These are phyloP conservation scores for Eremothecium gossypii DNA, from an alignment of 1,139 yeast species.

Conservation along the genomic window DNA sequence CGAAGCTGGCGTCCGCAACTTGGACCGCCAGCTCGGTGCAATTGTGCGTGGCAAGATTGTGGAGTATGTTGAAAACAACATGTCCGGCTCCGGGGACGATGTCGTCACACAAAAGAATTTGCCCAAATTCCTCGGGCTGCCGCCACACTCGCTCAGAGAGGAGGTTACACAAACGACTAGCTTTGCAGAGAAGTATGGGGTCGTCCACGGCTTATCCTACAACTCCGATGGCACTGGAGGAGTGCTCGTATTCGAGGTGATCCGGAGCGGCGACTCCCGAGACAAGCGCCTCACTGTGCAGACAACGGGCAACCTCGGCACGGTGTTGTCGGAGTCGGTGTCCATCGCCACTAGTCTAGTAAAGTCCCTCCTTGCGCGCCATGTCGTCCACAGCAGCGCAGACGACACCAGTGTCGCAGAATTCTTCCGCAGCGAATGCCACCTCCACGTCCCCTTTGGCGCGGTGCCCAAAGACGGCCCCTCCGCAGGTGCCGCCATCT, in stretches of 20 bases:
- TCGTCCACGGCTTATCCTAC: constrained; percentile 86
- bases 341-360: constrained; percentile 71
- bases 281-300: constrained; percentile 33
- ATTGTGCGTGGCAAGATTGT: constrained; percentile 78
- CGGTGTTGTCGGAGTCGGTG: constrained; percentile 73
- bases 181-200: constrained; percentile 47
- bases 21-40: constrained; percentile 64
- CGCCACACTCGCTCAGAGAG: constrained; percentile 33
- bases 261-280: constrained; percentile 34
- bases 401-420: constrained; percentile 27
- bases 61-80: constrained; percentile 44
- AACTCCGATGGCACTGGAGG: constrained; percentile 87
- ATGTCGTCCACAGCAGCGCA: constrained; percentile 17
- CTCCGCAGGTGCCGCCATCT: constrained; percentile 87
- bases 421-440: constrained; percentile 45
- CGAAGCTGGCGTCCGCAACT: constrained; percentile 79
- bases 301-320: constrained; percentile 79
- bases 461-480: constrained; percentile 89
- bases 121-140: constrained; percentile 46
- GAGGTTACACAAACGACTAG: constrained; percentile 23
- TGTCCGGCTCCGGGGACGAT: constrained; percentile 23
- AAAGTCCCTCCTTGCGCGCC: constrained; percentile 40
- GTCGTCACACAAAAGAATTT: constrained; percentile 40
- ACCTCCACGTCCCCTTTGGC: constrained; percentile 85
- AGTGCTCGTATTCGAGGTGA: constrained; percentile 69